These are phyloP conservation scores for Myochromella boudieri DNA, from an alignment of 768 basidiomycete genomes.

Conservation along the genomic window DNA sequence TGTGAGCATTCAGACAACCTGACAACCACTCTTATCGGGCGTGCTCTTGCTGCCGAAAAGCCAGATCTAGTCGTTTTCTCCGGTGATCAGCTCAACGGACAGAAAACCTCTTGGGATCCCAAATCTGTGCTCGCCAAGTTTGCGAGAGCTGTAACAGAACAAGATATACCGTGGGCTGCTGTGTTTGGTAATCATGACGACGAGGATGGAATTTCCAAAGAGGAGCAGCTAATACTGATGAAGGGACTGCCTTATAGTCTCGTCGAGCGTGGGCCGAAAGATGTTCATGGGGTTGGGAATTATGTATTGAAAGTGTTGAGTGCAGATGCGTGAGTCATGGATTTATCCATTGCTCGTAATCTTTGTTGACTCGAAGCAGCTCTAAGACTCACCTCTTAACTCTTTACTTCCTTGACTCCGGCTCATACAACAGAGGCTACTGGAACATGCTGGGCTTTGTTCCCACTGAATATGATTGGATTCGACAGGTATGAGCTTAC, in stretches of 20 bases:
- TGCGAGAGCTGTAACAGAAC: conserved; percentile 69
- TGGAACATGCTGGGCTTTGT: conserved; percentile 61
- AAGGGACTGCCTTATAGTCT: conserved; percentile 84
- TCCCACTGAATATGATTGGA: conserved; percentile 84
- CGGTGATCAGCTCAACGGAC: conserved; percentile 94
- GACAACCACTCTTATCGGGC: conserved; percentile 71
- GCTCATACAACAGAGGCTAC: conserved; percentile 65
- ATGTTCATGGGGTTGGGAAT: conserved; percentile 89
- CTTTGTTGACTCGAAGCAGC: conserved; percentile 33
- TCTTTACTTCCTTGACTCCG: conserved; percentile 90
- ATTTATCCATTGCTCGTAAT: background rate
- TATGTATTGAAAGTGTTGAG: conserved; percentile 86
- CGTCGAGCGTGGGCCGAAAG: conserved; percentile 75
- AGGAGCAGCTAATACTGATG: conserved; percentile 68
- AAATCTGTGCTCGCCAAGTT: conserved; percentile 90
- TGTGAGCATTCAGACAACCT: conserved; percentile 72
- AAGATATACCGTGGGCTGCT: conserved; percentile 84
- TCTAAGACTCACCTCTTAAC: conserved; percentile 89
- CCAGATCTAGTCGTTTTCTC: conserved; percentile 92
- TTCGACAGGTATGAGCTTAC: conserved; percentile 53
- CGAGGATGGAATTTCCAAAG: conserved; percentile 62
- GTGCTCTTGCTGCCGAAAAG: conserved; percentile 73
- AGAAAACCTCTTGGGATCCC: conserved; percentile 86
- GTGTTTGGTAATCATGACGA: conserved; percentile 96
- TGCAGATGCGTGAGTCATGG: conserved; percentile 69